Conservation (phyloP, 192 early-diverging fungal genomes). For the Diversispora epigaea region DNA sequence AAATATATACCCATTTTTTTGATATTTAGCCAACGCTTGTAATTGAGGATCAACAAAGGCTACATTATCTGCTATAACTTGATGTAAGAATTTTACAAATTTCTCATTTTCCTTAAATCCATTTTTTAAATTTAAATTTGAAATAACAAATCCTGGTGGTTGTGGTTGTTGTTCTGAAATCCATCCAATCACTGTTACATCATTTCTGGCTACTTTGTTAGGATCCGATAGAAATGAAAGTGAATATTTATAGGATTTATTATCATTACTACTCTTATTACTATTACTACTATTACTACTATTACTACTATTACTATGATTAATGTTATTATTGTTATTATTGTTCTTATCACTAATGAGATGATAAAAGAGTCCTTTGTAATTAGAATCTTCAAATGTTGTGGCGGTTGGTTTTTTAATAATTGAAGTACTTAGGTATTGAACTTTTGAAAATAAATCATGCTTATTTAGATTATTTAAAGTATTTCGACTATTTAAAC, state of each 20-base stretch:
- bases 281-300: too few species aligned
- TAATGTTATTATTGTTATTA: too few species aligned
- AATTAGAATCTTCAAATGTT: conserved; percentile 15
- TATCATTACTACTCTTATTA: too few species aligned
- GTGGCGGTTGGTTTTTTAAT: neutral
- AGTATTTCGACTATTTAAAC: too few species aligned
- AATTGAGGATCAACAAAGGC: neutral
- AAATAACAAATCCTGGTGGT: neutral
- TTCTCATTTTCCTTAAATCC: conserved; percentile 22
- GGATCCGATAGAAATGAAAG: conserved; percentile 5
- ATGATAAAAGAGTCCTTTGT: conserved; percentile 31
- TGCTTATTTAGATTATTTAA: too few species aligned
- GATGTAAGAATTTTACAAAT: conserved; percentile 12
- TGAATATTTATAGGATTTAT: neutral
- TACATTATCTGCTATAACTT: conserved; percentile 26
- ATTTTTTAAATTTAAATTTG: neutral
- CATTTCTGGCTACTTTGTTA: conserved; percentile 6
- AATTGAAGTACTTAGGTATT: too few species aligned
- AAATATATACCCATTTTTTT: conserved; percentile 6
- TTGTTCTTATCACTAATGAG: neutral
- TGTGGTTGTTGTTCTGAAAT: neutral
- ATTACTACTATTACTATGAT: too few species aligned
- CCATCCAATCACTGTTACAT: conserved; percentile 17
- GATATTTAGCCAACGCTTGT: conserved; percentile 22
- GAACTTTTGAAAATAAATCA: too few species aligned